Evolutionary conservation across 768 basidiomycete species (phyloP).

Genomic region (Sarcodon aspratus): DNA sequence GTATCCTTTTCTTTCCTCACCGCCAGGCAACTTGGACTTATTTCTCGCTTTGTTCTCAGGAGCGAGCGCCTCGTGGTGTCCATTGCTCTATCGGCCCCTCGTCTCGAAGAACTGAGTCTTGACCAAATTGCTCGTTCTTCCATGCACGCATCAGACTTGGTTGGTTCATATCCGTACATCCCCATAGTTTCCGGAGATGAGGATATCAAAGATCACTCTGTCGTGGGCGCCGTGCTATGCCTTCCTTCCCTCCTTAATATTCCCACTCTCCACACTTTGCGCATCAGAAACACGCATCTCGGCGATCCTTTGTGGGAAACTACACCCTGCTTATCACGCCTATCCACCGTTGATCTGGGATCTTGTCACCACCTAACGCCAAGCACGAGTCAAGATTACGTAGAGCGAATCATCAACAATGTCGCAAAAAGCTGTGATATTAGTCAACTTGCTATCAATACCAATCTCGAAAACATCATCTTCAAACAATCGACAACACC

Average conservation of each 20-base stretch:
- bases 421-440: constrained; percentile 35
- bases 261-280: constrained; percentile 46
- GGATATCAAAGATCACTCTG: constrained; percentile 45
- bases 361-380: constrained; percentile 43
- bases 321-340: constrained; percentile 34
- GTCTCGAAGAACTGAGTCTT: constrained; percentile 43
- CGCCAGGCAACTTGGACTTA: background rate
- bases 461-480: constrained; percentile 28
- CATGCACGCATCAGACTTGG: constrained; percentile 50
- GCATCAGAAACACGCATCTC: constrained; percentile 61
- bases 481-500: constrained; percentile 29
- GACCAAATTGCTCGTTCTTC: constrained; percentile 56
- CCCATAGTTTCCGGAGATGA: constrained; percentile 52
- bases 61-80: constrained; percentile 62
- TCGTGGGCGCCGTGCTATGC: constrained; percentile 38
- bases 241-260: constrained; percentile 59
- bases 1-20: constrained; percentile 7
- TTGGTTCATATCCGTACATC: constrained; percentile 40
- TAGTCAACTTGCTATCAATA: constrained; percentile 40
- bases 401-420: constrained; percentile 48
- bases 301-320: constrained; percentile 49
- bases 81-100: constrained; percentile 48
- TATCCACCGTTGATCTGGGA: constrained; percentile 44
- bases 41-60: constrained; percentile 19
- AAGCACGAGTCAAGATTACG: constrained; percentile 40